Base-by-base conservation (phyloP, 73 alveolate species). In the Paramecium primaurelia region DNA sequence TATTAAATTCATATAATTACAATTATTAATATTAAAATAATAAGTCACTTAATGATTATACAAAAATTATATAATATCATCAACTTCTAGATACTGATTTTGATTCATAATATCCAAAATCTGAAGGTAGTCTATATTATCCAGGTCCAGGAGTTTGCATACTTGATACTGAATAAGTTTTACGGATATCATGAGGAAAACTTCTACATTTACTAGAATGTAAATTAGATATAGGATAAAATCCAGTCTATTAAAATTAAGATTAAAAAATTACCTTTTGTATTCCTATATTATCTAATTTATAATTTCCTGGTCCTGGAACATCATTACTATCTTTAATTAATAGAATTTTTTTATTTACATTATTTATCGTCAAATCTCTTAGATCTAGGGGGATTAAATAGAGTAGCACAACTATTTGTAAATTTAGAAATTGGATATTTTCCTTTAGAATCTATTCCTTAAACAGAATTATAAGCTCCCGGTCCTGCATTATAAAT, bases 121-220 rank as follows among this genome's bases (percentile, higher is more conserved):
- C 98, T 14, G 97, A 80, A n/a, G 97, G 97, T 16, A 95, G 73
- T 58, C 99, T 85, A 85, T 97, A 97, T 32, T 93, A 54, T 26
- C 99, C 99, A 11, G 99, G 99, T 20, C 99, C 99, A 34, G 98
- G 99, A 20, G 98, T 40, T 25, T 80, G 8, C 85, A 90, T 75
- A 12, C 58, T 71, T 14, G 32, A 30, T 22, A 58, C 30, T 12
- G 90, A 69, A 26, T 37, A 73, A 45, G 94, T 89, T 49, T 85
- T 77, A 6, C 94, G 42, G 38, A 32, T 51, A 22, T 73, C 94
- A 49, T 89, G 94, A 38, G 94, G 91, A 38, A 89, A 89, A 51
- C 92, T 71, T 89, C 94, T 89, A 71, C 94, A 89, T 89, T 89
- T 40, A 42, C 89, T 59, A 28, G 94, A 80, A 45, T 42, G 75